Percentiles rank a stretch among this genome's conserved stretches.
These are phyloP conservation scores for Pythium brachiatum DNA, from an alignment of 352 stramenopile species.

Conservation along the genomic window DNA sequence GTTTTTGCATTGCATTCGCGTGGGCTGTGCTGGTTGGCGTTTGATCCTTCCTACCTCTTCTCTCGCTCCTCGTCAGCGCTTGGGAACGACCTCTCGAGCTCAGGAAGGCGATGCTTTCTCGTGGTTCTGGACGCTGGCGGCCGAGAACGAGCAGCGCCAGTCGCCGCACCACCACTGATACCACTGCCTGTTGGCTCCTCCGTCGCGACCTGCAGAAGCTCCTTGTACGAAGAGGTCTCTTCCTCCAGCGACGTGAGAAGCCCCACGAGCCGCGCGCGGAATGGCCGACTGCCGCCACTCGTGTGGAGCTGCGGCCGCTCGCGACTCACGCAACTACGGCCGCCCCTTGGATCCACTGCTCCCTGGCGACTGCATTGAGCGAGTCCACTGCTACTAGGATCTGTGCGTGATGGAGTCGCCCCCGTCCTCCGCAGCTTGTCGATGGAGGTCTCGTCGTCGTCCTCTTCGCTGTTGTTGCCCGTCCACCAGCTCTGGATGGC, in stretches of 20 bases:
- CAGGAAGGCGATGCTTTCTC: constrained; percentile 8
- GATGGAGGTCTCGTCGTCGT: no score
- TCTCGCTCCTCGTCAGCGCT: background rate
- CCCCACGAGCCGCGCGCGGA: constrained; percentile 57
- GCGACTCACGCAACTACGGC: background rate
- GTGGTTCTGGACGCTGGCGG: background rate
- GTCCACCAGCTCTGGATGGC: constrained; percentile 68
- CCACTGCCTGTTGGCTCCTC: background rate
- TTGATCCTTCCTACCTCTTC: background rate
- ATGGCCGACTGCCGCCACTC: constrained; percentile 28
- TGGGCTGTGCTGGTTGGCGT: no score
- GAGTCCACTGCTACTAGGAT: background rate
- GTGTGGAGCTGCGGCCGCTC: constrained; percentile 12
- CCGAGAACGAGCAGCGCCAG: no score
- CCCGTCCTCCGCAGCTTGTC: no score
- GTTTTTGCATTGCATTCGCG: no score
- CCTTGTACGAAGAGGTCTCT: constrained; percentile 53
- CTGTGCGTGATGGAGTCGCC: no score
- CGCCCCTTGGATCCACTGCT: background rate
- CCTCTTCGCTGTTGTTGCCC: constrained; percentile 23
- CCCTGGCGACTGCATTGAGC: background rate
- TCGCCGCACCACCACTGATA: no score
- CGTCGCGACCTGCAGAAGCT: constrained; percentile 17
- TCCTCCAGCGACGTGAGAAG: constrained; percentile 69
- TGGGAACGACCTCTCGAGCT: background rate